Evolutionary conservation across 75 land plant species (phyloP), one percentile per base, ranked within the genome.

Genomic region (Chamaecyparis obtusa): DNA sequence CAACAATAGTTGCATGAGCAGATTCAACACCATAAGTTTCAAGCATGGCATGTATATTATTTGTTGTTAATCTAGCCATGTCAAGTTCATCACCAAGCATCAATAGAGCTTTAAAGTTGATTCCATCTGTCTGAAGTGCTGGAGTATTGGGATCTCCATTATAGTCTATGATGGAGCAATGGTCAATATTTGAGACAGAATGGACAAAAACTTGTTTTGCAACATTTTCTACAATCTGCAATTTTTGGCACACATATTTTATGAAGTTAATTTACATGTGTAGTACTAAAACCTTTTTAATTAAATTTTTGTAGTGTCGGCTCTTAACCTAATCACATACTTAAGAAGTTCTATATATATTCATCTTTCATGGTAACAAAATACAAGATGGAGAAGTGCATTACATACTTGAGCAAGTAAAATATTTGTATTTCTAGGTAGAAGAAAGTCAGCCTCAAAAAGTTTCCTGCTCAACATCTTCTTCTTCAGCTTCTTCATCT

Each of bases 21-120:
- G 99, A n/a, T 87, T 98, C 99, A 7, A 98, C 95, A 16, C 99
- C 99, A 88, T 95, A 98, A 16, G 92, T 92, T 57, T 92, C 75
- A 19, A 98, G 93, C 91, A 96, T 90, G 35, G 95, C 88, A 56
- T 92, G 88, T 80, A 98, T 92, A 69, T 91, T 89, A 85, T 98
- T 98, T 33, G 97, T 90, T 80, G 89, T 89, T 17, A 98, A 64
- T 35, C 88, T 90, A 30, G 91, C 92, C 54, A 98, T 77, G 84
- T 96, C 99, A 35, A 96, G 88, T 43, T 90, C 90, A 83, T 95
- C 97, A 37, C 90, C 85, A 84, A 96, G 83, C 19, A 80, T 39
- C 95, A 94, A 96, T 37, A 98, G 86, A 17, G 92, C 84, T 16
- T 64, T 48, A 86, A 96, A 96, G 83, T 98, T 94, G 11, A 96